Evolutionary conservation across 2,329 filamentous ascomycete species (phyloP), one percentile per base, ranked within the genome.

Genomic region (Epichloe baconii): DNA sequence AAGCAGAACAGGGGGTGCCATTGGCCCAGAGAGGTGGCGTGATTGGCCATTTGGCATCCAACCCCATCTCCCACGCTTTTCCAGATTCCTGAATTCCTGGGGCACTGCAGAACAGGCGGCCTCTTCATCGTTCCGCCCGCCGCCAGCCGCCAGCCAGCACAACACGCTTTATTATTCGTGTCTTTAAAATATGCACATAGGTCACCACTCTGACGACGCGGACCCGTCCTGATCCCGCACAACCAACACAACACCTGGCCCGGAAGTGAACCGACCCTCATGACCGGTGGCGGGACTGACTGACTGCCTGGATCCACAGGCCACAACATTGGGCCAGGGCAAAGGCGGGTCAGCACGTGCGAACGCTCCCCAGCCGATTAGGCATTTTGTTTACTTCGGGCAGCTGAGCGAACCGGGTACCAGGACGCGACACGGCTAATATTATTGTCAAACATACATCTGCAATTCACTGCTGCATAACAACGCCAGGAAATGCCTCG

Each of bases 401-500:
- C 34, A 14, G 53, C 38, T 34, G 38, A 17, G 48, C 53, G 43
- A 52, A 51, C 43, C 17, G 17, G 17, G 17, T 17, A 17, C 17
- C 53, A 51, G 48, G 43, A 53, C 53, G 53, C 53, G 53, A 52
- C 53, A 47, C 31, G 35, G 52, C 31, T 17, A 19, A 19, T 6
- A 31, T 23, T 6, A 36, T 23, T 44, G 19, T 44, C 36, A 41
- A 43, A 42, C 36, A 52, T 21, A 15, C 40, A 17, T 49, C 43
- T 48, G 48, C 44, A 52, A 50, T 49, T 47, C 45, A 47, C 44
- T 46, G 44, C 44, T 46, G 44, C 50, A 38, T 43, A 44, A 46
- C 45, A 44, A 52, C 48, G 40, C 41, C 50, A 53, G 54, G 72
- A 61, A 52, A 81, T 81, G 78, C 74, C 78, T 70, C 76, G 78